Percentiles rank a stretch among this genome's conserved stretches.
These are phyloP conservation scores for Fusarium udum DNA, from an alignment of 2,329 filamentous ascomycete genomes.

Conservation along the genomic window DNA sequence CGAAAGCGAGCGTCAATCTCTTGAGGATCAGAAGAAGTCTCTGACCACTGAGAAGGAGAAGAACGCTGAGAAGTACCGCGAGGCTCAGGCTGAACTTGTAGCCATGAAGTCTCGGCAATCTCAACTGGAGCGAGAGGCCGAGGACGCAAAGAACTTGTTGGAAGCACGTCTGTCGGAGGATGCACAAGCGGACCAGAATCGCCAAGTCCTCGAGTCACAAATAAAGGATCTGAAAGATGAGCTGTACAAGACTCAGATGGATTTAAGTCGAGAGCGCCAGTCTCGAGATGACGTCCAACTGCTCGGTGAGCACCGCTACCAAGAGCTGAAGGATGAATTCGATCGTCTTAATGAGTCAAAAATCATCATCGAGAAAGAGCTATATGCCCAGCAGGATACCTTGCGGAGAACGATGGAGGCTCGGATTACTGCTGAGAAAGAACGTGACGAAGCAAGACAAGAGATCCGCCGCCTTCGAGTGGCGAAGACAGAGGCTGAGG, in stretches of 20 bases:
- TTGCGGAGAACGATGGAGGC: slow-evolving; percentile 87
- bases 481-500: slow-evolving; percentile 85
- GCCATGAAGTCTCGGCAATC: slow-evolving; percentile 85
- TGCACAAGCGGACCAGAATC: slow-evolving; percentile 81
- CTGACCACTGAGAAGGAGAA: slow-evolving; percentile 82
- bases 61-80: slow-evolving; percentile 77
- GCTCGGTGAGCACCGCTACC: slow-evolving; percentile 87
- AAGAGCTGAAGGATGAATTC: slow-evolving; percentile 84
- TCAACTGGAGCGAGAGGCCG: slow-evolving; percentile 87
- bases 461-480: slow-evolving; percentile 85
- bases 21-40: slow-evolving; percentile 80
- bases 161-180: slow-evolving; percentile 92
- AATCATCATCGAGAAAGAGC: slow-evolving; percentile 96
- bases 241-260: slow-evolving; percentile 84
- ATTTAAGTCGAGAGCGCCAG: slow-evolving; percentile 89
- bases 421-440: slow-evolving; percentile 80
- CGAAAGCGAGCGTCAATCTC: slow-evolving; percentile 79
- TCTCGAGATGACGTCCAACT: slow-evolving; percentile 93
- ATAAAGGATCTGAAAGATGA: slow-evolving; percentile 87
- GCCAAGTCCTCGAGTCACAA: slow-evolving; percentile 85
- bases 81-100: slow-evolving; percentile 87
- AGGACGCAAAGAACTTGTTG: slow-evolving; percentile 85
- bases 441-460: slow-evolving; percentile 87
- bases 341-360: slow-evolving; percentile 91
- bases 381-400: slow-evolving; percentile 94